Conservation (phyloP, 177 flowering plant species). For the Viscum album region DNA sequence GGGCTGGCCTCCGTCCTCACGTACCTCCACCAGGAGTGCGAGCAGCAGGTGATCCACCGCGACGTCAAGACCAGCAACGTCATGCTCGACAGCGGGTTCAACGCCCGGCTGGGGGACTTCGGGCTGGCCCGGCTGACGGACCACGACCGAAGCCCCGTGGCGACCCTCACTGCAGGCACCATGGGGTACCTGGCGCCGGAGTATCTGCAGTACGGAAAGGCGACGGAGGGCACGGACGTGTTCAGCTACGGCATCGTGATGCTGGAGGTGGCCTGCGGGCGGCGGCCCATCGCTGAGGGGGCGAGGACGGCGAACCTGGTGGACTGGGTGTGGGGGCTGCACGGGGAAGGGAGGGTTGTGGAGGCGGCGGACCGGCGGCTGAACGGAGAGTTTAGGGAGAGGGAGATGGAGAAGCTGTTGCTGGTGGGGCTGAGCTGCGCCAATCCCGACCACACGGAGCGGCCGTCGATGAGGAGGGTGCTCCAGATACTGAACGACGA, state of each 20-base stretch:
- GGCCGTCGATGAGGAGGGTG: conserved; percentile 79
- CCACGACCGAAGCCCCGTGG: conserved; percentile 74
- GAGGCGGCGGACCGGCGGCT: conserved; percentile 61
- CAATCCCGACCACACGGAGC: conserved; percentile 50
- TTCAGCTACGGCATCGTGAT: conserved; percentile 79
- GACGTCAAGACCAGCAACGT: conserved; percentile 82
- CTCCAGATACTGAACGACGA: conserved; percentile 67
- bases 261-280: conserved; percentile 83
- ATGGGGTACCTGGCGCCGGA: conserved; percentile 95
- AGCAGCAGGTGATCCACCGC: conserved; percentile 82
- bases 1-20: conserved; percentile 73
- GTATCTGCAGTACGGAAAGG: conserved; percentile 78
- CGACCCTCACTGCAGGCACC: conserved; percentile 81
- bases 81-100: conserved; percentile 57
- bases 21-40: conserved; percentile 82
- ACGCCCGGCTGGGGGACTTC: conserved; percentile 74
- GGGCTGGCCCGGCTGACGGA: conserved; percentile 84
- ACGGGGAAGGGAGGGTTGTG: conserved; percentile 46
- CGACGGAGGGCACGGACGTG: conserved; percentile 76
- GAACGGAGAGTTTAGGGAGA: conserved; percentile 50
- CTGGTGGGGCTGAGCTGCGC: conserved; percentile 78
- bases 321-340: conserved; percentile 82
- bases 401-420: conserved; percentile 59
- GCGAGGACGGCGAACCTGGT: conserved; percentile 63
- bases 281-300: conserved; percentile 46